Conservation (phyloP, 2,329 filamentous ascomycete genomes). For the Mycosphaerella sp. region DNA sequence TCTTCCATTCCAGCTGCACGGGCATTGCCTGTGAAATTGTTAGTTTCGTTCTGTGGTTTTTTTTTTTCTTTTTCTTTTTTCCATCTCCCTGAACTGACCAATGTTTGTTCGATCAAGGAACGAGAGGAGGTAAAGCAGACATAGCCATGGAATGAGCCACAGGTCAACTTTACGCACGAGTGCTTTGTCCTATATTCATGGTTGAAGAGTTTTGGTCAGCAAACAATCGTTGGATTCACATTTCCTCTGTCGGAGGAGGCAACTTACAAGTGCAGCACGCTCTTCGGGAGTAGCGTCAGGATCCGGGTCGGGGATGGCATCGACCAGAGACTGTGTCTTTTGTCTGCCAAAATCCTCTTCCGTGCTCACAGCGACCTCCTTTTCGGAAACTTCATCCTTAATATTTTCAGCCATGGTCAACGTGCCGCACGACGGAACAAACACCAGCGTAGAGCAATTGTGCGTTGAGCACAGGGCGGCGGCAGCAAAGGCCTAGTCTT, state of each 20-base stretch:
- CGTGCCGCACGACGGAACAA: not conserved
- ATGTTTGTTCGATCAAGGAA: slow-evolving; percentile 29
- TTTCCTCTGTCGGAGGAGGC: not conserved
- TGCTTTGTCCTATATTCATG: slow-evolving; percentile 40
- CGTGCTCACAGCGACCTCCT: slow-evolving; percentile 11
- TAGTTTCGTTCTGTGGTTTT: not conserved
- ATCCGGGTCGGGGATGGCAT: slow-evolving; percentile 15
- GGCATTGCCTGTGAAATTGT: slow-evolving; percentile 48
- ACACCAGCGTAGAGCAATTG: not conserved
- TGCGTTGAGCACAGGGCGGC: not conserved
- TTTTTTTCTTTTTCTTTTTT: too few relatives aligned
- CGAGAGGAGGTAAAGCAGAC: slow-evolving; percentile 51
- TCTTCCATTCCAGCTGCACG: slow-evolving; percentile 50
- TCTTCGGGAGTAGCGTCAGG: slow-evolving; percentile 11
- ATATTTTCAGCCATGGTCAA: slow-evolving; percentile 10
- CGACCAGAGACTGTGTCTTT: not conserved
- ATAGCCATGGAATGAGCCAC: slow-evolving; percentile 46
- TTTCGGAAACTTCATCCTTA: slow-evolving; percentile 2
- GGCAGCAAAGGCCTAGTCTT: not conserved
- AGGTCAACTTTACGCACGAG: slow-evolving; percentile 47
- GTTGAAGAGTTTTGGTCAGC: not conserved
- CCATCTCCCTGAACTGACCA: slow-evolving; percentile 40
- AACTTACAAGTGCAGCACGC: slow-evolving; percentile 9
- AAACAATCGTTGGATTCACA: not conserved
- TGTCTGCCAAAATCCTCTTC: not conserved